Evolutionary conservation across 2,329 filamentous ascomycete species (phyloP), one percentile per base, ranked within the genome.

Genomic region (Ambrosiella cleistominuta): DNA sequence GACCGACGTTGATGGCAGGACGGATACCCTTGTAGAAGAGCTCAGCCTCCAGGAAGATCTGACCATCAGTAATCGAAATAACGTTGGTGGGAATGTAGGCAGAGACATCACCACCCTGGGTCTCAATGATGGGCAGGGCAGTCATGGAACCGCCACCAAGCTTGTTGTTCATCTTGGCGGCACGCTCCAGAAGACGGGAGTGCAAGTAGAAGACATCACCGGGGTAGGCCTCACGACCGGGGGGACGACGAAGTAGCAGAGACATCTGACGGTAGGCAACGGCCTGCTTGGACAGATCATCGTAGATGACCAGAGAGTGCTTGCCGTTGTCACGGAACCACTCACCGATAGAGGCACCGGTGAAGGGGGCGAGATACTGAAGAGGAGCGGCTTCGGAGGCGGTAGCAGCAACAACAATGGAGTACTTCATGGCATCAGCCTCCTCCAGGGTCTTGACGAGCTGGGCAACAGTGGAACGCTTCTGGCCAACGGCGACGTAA

Each of bases 11-110:
- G 76, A 98, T 98, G 78, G 93, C 93, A 69, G 93, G 93, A 71
- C 93, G 91, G 76, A 98, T 78, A 94, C 93, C 93, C 88, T 98
- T 98, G 88, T 96, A 97, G 86, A 97, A 98, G 65, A 97, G 82
- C 76, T 98, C 93, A 66, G 91, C 76, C 78, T 98, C 93, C 80
- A 98, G 82, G 88, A 98, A 98, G 76, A 98, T 97, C 80, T 98
- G 93, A 64, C 93, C 93, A 70, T 97, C 93, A 68, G 93, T 98
- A 72, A 98, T 98, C 74, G 91, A 97, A 83, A 98, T 98, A 78
- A 97, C 93, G 81, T 97, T 98, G 78, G 93, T 98, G 69, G 93
- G 93, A 82, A 98, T 97, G 77, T 97, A 98, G 68, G 93, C 93
- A 68, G 93, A 97, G 70, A 98, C 93, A 77, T 98, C 93, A 88